Base-by-base conservation (phyloP, 345 rosid species). In the Balakata baccata region DNA sequence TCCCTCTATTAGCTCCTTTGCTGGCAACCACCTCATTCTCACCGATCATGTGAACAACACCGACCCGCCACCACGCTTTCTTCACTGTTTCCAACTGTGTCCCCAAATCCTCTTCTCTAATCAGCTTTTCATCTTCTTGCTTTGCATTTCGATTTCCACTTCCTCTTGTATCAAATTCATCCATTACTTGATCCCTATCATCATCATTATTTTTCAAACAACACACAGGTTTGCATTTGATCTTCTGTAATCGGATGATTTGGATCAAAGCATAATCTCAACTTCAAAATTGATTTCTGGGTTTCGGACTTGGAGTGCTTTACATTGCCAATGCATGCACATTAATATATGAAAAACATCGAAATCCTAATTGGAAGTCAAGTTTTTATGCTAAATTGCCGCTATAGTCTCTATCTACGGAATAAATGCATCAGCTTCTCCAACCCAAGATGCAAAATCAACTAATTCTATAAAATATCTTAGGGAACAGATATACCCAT, bases 11-110 rank as follows among this genome's bases (percentile, higher is more conserved):
- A 3, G 89, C 68, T 60, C 85, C 87, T 78, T 79, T 69, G 39
- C 61, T 58, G 0, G 90, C 89, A 64, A 80, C 56, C 64, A 85
- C 87, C 51, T 85, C 89, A 39, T 47, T 83, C 76, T 89, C 89
- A 0, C 90, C 89, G 7, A 89, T 72, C 69, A 89, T 70, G 60
- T 89, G 87, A 46, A 89, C 89, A 1, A 83, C 72, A 3, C 90
- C 74, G 0, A 47, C 70, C 20, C 82, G 1, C 52, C 86, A n/a
- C n/a, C n/a, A 34, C 77, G 87, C 72, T 41, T 77, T 68, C 7
- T 51, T 51, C 6, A 75, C 41, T 64, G 5, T 64, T 7, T 64
- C 68, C 1, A 64, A n/a, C 46, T 64, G 25, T 0, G 2, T 6
- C 10, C 39, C 37, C 23, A 64, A 17, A 22, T 37, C 39, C 2